Percentiles rank a stretch among this genome's conserved stretches.
Evolutionary conservation across 306 rosid genomes (phyloP).

Genomic region (Medicago arabica): DNA sequence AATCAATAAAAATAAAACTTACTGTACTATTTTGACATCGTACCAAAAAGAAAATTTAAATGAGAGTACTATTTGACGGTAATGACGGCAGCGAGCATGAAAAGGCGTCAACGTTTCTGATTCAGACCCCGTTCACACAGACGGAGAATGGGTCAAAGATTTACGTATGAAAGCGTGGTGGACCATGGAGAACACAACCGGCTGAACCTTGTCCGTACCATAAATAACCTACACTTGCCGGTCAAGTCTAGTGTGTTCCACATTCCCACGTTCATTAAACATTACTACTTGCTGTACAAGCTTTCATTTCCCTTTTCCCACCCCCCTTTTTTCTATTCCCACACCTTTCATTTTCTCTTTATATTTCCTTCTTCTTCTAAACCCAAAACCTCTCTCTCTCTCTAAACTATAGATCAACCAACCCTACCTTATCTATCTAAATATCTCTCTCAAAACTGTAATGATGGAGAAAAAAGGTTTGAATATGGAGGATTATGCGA

Average conservation of each 20-base stretch:
- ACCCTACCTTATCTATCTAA: slow-evolving; percentile 42
- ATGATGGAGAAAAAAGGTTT: background rate
- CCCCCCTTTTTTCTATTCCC: background rate
- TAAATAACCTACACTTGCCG: slow-evolving; percentile 69
- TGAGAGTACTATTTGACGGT: background rate
- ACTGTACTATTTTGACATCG: too few relatives aligned
- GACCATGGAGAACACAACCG: slow-evolving; percentile 45
- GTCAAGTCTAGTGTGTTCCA: slow-evolving; percentile 49
- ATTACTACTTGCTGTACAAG: slow-evolving; percentile 15
- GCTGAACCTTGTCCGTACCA: background rate
- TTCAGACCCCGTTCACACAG: slow-evolving; percentile 53
- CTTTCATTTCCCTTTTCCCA: background rate
- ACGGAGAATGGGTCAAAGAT: slow-evolving; percentile 51
- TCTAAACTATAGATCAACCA: slow-evolving; percentile 50
- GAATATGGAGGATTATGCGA: slow-evolving; percentile 40
- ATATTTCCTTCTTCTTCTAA: slow-evolving; percentile 28
- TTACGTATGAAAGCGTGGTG: slow-evolving; percentile 54
- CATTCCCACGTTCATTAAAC: slow-evolving; percentile 19
- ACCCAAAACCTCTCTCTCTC: slow-evolving; percentile 41
- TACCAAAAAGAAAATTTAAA: too few relatives aligned
- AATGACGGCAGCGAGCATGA: background rate
- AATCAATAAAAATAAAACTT: too few relatives aligned
- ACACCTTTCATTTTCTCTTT: slow-evolving; percentile 38
- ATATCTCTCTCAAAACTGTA: background rate
- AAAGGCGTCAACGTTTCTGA: slow-evolving; percentile 9